Conservation (phyloP, 1,284 basidiomycete genomes). For the Anthracocystis panici-leucophaei region DNA sequence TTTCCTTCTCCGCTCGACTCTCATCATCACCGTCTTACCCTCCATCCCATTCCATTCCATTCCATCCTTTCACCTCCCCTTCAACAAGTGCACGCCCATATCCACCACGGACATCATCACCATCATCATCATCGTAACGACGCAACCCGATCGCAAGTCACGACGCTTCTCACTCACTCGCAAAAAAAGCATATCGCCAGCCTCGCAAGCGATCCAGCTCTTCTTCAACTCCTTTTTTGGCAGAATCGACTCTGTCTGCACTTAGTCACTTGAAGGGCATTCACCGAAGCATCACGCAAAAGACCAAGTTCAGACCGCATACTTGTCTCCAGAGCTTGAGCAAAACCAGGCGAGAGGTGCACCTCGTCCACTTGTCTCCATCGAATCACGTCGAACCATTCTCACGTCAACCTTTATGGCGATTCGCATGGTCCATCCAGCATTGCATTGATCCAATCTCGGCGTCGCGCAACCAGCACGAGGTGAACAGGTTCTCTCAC, state of each 20-base stretch:
- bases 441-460: neutral
- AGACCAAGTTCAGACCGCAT: neutral
- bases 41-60: neutral
- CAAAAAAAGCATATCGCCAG: neutral
- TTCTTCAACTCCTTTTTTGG: neutral
- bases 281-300: neutral
- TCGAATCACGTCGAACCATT: neutral
- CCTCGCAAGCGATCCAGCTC: neutral
- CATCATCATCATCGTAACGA: neutral
- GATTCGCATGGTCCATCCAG: slow-evolving; percentile 8
- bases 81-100: neutral
- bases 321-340: neutral
- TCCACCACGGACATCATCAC: neutral
- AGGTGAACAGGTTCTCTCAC: neutral
- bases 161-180: neutral
- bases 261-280: too few species aligned
- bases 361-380: neutral
- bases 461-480: neutral
- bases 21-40: neutral
- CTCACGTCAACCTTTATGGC: neutral
- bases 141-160: neutral
- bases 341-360: neutral
- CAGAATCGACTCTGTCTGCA: neutral
- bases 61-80: neutral
- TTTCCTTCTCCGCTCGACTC: slow-evolving; percentile 4